phyloP scores from a whole-genome alignment of 805 yeast genomes.

The Clavispora carvajalis region DNA sequence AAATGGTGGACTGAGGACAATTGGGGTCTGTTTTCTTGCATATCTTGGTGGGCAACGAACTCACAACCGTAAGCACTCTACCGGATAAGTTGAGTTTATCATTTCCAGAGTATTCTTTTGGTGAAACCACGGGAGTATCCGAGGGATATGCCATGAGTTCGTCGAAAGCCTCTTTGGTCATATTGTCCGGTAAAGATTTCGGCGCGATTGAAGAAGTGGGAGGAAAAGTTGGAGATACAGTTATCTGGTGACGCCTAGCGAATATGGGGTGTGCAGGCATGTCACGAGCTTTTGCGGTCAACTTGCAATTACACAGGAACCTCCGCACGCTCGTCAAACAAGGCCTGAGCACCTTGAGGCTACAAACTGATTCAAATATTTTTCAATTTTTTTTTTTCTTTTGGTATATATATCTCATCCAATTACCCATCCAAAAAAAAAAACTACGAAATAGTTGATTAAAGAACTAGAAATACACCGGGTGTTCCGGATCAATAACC shows the following conservation, averaged over 20 bases:
- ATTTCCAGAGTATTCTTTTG: slow-evolving; percentile 23
- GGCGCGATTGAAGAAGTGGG: neutral
- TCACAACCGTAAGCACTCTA: slow-evolving; percentile 60
- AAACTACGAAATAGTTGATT: slow-evolving; percentile 10
- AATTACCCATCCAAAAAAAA: slow-evolving; percentile 21
- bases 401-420: slow-evolving; percentile 21
- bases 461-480: slow-evolving; percentile 10
- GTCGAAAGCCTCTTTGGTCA: slow-evolving; percentile 8
- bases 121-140: slow-evolving; percentile 19
- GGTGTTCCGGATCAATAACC: slow-evolving; percentile 1
- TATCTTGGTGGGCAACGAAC: slow-evolving; percentile 63
- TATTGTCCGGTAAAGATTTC: neutral
- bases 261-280: neutral
- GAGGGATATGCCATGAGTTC: slow-evolving; percentile 20
- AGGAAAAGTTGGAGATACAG: neutral
- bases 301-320: neutral
- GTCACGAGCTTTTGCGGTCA: neutral
- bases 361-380: neutral
- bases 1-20: slow-evolving; percentile 28
- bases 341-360: neutral
- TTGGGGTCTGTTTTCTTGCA: slow-evolving; percentile 30
- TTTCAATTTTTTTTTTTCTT: slow-evolving; percentile 16
- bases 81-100: slow-evolving; percentile 49
- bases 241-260: neutral
- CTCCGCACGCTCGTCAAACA: neutral